Base-by-base conservation (phyloP, 495 filamentous ascomycete genomes). In the Tetracladium marchalianum region DNA sequence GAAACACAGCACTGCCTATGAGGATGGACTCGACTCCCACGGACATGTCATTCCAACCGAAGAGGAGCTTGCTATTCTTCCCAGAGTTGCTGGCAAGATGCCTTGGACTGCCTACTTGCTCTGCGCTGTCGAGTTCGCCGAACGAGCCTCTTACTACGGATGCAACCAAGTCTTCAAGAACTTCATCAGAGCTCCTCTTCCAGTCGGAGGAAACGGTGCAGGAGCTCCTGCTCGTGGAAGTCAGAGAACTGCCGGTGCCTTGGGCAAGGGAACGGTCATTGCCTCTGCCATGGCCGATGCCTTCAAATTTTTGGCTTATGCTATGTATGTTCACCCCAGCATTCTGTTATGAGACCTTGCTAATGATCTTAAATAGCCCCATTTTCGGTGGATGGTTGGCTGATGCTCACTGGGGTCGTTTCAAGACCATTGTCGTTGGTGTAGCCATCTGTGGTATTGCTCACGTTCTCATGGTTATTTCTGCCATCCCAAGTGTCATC, bases 391-490 rank as follows among this genome's bases (percentile, higher is more conserved):
- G 69, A 2, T 80, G 75, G 75, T 64, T 75, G 46, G 75, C 76
- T 9, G 77, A 81, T 52, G 70, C 70, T 8, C 62, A 73, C 45
- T 65, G 75, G 27, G 77, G 76, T 1, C 67, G 75, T 16, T 81
- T 77, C 61, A 75, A 73, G 46, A 75, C 77, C 49, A 81, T 84
- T 49, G 62, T 67, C 46, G 64, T 75, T 52, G 81, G 79, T 47
- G 72, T 81, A 0, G 40, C 60, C 0, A 62, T 83, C 31, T 82
- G 77, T 49, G 70, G 79, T 41, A 46, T 79, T 35, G 78, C 78
- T 16, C 77, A 82, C 55, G 51, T 82, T 39, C 74, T 83, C 54
- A 73, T 80, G 58, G 71, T 82, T 41, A 64, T 77, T 39, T 76
- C 74, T 8, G 71, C 77, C 8, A 66, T 80, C 11, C 78, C 80